Base-by-base conservation (phyloP, 495 filamentous ascomycete genomes). In the Trichoderma gamsii region DNA sequence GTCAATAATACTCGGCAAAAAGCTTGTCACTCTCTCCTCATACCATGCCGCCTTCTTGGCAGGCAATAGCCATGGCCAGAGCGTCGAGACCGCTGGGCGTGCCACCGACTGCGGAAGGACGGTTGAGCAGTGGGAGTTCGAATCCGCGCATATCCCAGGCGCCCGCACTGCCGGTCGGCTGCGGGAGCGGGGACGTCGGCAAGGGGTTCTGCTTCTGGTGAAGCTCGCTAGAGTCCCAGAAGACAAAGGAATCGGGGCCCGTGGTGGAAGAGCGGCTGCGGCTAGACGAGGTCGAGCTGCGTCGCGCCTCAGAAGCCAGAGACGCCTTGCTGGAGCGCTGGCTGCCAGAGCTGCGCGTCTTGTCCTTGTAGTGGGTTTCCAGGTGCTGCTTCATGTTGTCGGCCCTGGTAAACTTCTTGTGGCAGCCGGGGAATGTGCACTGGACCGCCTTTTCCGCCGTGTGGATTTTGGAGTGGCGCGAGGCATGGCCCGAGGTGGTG, bases 351-450 rank as follows among this genome's bases (percentile, higher is more conserved):
- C 77, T 71, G 21, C 81, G 76, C 1, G 79, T 75, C 71, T 81
- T 80, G 65, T 83, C 79, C 72, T 85, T 87, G 76, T 81, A 88
- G 76, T 98, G 94, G 0, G 95, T 98, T 64, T 93, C 87, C 66
- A 92, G 88, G 73, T 98, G 94, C 73, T 98, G 94, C 82, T 97
- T 97, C 91, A 97, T 97, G 79, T 98, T 98, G 79, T 98, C 94
- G 73, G 95, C 92, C 59, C 94, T 88, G 6, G 95, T 97, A 74
- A 98, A 98, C 63, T 92, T 92, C 79, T 97, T 97, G 76, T 89
- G 85, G 81, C 94, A 98, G 43, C 81, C 82, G 5, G 74, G 65
- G 68, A 89, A 92, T 0, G 91, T 89, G 79, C 94, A 98, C 64
- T 87, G 84, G 23, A 97, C 92, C 61, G 89, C 92, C 79, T 98